Evolutionary conservation across 1,139 yeast species (phyloP).

Genomic region (Hyphopichia buzzinii): DNA sequence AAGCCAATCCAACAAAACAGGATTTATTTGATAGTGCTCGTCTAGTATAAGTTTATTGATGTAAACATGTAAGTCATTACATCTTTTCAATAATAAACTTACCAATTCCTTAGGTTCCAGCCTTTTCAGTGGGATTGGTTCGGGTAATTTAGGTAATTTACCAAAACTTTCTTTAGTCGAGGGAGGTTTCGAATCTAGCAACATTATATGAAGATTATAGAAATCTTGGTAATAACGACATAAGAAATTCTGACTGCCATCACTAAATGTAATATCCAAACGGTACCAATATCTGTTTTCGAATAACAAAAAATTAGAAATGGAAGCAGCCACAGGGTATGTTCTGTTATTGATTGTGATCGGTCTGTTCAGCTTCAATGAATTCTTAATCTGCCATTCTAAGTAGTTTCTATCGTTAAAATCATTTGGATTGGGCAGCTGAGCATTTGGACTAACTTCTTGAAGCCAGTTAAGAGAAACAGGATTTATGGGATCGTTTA

Average conservation of each 20-base stretch:
- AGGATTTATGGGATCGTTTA: constrained; percentile 39
- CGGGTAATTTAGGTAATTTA: constrained; percentile 40
- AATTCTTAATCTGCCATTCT: constrained; percentile 13
- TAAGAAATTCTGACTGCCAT: constrained; percentile 27
- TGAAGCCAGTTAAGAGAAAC: constrained; percentile 38
- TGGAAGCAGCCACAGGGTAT: constrained; percentile 30
- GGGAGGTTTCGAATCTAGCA: constrained; percentile 6
- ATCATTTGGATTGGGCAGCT: constrained; percentile 6
- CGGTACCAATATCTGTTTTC: constrained; percentile 44
- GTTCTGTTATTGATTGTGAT: constrained; percentile 31
- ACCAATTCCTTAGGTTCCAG: constrained; percentile 4
- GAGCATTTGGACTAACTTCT: constrained; percentile 9
- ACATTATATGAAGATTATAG: constrained; percentile 35
- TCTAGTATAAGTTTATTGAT: constrained; percentile 23
- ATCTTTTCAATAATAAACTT: constrained; percentile 21
- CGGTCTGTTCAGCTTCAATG: constrained; percentile 13
- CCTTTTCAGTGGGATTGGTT: constrained; percentile 33
- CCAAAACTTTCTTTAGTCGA: not conserved
- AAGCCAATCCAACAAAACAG: constrained; percentile 33
- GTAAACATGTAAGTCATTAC: constrained; percentile 36
- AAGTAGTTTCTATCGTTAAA: constrained; percentile 11
- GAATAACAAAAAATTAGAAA: constrained; percentile 33
- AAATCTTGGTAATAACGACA: constrained; percentile 46
- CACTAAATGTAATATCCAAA: constrained; percentile 34
- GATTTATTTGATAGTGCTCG: constrained; percentile 25